phyloP scores from a whole-genome alignment of 495 filamentous ascomycete genomes.

The Hyphodiscus hymeniophilus region DNA sequence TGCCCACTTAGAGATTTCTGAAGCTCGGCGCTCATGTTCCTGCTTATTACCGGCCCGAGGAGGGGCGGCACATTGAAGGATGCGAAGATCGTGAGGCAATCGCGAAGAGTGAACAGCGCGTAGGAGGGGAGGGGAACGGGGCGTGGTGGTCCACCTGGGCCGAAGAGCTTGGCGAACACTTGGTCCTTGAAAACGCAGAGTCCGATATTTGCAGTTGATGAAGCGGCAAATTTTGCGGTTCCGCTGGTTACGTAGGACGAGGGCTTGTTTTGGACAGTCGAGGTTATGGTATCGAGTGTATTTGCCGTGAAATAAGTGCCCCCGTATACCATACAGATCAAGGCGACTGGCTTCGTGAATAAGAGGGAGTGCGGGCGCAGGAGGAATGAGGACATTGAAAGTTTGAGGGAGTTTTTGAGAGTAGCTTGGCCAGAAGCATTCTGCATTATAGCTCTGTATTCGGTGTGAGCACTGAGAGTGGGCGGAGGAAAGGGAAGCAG shows the following conservation, averaged over 20 bases:
- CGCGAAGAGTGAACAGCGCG: constrained; percentile 71
- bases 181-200: constrained; percentile 92
- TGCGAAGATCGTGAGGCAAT: constrained; percentile 88
- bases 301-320: constrained; percentile 92
- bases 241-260: constrained; percentile 58
- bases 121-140: constrained; percentile 58
- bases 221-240: constrained; percentile 74
- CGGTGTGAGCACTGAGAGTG: constrained; percentile 16
- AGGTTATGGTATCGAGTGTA: constrained; percentile 69
- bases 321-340: constrained; percentile 83
- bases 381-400: constrained; percentile 55
- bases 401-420: constrained; percentile 57
- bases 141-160: constrained; percentile 42
- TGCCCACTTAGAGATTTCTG: constrained; percentile 33
- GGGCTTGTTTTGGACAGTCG: constrained; percentile 50
- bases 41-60: constrained; percentile 56
- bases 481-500: constrained; percentile 13
- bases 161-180: constrained; percentile 77
- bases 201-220: constrained; percentile 75
- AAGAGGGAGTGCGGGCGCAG: constrained; percentile 62
- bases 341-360: constrained; percentile 70
- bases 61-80: constrained; percentile 85
- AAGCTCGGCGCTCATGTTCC: constrained; percentile 40
- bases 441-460: constrained; percentile 78
- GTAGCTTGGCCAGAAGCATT: constrained; percentile 78